These are phyloP conservation scores for Colletotrichum acutatum DNA, from an alignment of 2,329 filamentous ascomycete species.

Conservation along the genomic window DNA sequence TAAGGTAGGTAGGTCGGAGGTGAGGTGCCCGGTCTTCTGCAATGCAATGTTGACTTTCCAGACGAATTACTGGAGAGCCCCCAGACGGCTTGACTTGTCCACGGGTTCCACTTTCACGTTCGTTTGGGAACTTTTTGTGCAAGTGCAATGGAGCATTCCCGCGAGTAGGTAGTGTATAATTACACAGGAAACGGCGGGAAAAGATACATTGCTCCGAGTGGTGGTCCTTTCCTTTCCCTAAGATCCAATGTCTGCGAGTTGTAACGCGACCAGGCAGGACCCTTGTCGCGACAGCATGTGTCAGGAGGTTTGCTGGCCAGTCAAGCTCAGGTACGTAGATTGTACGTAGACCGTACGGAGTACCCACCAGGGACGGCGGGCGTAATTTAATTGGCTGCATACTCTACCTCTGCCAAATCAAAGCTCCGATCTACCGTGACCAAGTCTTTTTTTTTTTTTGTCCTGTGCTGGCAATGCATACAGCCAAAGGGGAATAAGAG, in stretches of 20 bases:
- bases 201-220: constrained; percentile 2
- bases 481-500: background rate
- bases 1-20: background rate
- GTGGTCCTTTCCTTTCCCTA: constrained; percentile 6
- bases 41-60: constrained; percentile 33
- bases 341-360: background rate
- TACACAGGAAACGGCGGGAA: constrained; percentile 13
- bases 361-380: constrained; percentile 19
- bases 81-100: constrained; percentile 23
- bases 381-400: constrained; percentile 32
- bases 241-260: constrained; percentile 10
- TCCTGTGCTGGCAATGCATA: background rate
- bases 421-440: constrained; percentile 4
- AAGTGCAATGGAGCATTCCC: background rate
- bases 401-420: constrained; percentile 14
- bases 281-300: constrained; percentile 49
- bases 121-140: background rate
- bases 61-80: constrained; percentile 1
- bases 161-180: background rate
- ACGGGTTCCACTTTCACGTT: constrained; percentile 25
- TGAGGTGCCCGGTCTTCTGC: background rate
- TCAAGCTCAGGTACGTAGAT: constrained; percentile 4
- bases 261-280: constrained; percentile 39
- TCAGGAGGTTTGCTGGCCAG: constrained; percentile 42
- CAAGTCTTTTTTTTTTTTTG: background rate